Evolutionary conservation across 2,329 filamentous ascomycete genomes (phyloP), one percentile per base, ranked within the genome.

Genomic region (Polychaeton citri): DNA sequence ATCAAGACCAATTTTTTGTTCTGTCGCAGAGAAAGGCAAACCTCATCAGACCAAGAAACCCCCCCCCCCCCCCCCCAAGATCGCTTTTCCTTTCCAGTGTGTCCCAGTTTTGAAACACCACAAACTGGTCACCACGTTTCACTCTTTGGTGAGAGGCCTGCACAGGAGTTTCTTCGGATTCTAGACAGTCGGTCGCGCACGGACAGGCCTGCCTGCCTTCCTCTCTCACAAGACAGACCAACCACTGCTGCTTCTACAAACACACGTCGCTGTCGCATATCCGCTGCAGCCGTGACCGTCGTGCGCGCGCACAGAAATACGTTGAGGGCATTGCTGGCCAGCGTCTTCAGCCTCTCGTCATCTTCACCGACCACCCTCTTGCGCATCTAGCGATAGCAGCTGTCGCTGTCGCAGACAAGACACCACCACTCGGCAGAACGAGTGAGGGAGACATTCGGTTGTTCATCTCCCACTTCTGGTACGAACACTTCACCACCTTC

Each of bases 361-460:
- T 26, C 21, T 26, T 8, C 21, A 19, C 13, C 30, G 18, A 17
- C 12, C 30, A 32, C 13, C 12, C 30, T 32, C 8, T 26, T 26
- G 13, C 21, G 8, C 8, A 13, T 13, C 21, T 26, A 8, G 21
- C 21, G 21, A 8, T 26, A 8, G 18, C 20, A 5, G 8, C 19
- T 34, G n/a, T n/a, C n/a, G n/a, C n/a, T n/a, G n/a, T n/a, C n/a
- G n/a, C n/a, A n/a, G n/a, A n/a, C n/a, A n/a, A n/a, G 18, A 21
- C 13, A 7, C 24, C 21, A 34, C 36, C 40, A 37, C 37, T 38
- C 34, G 24, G 28, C 40, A 42, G 37, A 42, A 32, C 31, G 38
- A 45, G 43, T 45, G 43, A 45, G 43, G 39, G 43, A 45, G 43
- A 43, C 43, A 45, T 45, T 45, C 28, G 38, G 31, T 45, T 45